These are phyloP conservation scores for Paralagenidium karlingii DNA, from an alignment of 352 stramenopile genomes.

Conservation along the genomic window DNA sequence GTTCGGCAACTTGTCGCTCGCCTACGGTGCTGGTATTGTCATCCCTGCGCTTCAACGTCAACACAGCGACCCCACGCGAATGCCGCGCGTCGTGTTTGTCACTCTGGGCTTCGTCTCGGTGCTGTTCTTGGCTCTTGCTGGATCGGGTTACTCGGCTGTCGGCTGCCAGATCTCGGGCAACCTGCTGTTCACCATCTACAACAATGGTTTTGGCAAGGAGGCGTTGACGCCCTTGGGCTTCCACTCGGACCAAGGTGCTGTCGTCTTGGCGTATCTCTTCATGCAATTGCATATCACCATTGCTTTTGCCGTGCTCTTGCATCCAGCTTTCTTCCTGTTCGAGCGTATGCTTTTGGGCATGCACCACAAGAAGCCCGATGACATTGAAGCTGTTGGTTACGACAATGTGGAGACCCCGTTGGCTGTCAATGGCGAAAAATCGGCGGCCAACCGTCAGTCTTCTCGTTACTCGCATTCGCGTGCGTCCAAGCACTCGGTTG, in stretches of 20 bases:
- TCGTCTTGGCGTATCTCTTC: constrained; percentile 26
- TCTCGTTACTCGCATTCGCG: too few species aligned
- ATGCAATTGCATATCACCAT: constrained; percentile 46
- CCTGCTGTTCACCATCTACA: constrained; percentile 69
- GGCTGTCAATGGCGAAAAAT: not conserved
- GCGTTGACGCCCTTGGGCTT: constrained; percentile 31
- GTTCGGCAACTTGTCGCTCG: constrained; percentile 52
- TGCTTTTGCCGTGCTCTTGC: constrained; percentile 41
- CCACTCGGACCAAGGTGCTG: constrained; percentile 13
- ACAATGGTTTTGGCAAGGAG: constrained; percentile 9
- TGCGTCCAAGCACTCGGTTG: constrained; percentile 19
- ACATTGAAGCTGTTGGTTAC: not conserved
- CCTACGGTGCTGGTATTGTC: constrained; percentile 46
- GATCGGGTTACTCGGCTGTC: constrained; percentile 22
- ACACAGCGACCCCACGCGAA: constrained; percentile 38
- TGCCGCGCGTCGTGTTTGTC: constrained; percentile 42
- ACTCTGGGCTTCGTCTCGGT: constrained; percentile 47
- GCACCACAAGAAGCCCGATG: constrained; percentile 22
- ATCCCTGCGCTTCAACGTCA: constrained; percentile 50
- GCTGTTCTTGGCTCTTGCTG: constrained; percentile 33
- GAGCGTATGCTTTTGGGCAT: constrained; percentile 45
- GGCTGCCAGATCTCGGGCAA: constrained; percentile 11
- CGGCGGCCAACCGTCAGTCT: not conserved
- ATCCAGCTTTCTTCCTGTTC: constrained; percentile 42
- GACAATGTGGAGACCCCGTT: not conserved